Base-by-base conservation (phyloP, 129 eudicot species). In the Smallanthus sonchifolius region DNA sequence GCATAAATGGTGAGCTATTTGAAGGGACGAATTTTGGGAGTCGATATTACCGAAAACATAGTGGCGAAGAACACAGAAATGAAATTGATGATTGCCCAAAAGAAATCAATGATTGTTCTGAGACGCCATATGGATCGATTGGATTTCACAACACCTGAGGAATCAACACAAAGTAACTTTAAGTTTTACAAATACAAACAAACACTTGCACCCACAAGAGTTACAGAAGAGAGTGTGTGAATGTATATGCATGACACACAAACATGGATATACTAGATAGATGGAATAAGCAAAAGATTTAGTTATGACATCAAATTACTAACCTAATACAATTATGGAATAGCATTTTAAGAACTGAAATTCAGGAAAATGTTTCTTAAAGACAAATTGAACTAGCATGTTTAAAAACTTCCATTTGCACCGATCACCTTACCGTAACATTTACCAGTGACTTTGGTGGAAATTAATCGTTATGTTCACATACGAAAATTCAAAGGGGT, bases 51-150 rank as follows among this genome's bases (percentile, higher is more conserved):
- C 89, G 96, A 94, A 75, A 94, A 88, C 97, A 94, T 86, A 67
- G 99, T 94, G 32, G 82, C 70, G 34, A 94, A 88, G 73, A 94
- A 94, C 83, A 94, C 87, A 0, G 83, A 77, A 72, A 94, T 83
- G 76, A 88, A 69, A 83, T 85, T 88, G 20, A 90, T 28, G 28
- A 91, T 80, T 15, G 87, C 81, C 93, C 93, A 83, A 80, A 94
- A 88, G 83, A 86, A 88, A 84, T 91, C 92, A 39, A 87, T 85
- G 61, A 90, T 74, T 65, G 96, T 91, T 77, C 82, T 83, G 64
- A 94, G 69, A 11, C 97, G 86, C 99, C 99, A 94, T 72, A 94
- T 63, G 48, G 99, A 81, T 70, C 89, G 87, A 85, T 84, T 88
- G 42, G 91, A 74, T 75, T 88, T 90, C 77, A 94, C 91, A 73